Evolutionary conservation across 164 flowering plant species (phyloP).

Genomic region (Hamamelis virginiana): DNA sequence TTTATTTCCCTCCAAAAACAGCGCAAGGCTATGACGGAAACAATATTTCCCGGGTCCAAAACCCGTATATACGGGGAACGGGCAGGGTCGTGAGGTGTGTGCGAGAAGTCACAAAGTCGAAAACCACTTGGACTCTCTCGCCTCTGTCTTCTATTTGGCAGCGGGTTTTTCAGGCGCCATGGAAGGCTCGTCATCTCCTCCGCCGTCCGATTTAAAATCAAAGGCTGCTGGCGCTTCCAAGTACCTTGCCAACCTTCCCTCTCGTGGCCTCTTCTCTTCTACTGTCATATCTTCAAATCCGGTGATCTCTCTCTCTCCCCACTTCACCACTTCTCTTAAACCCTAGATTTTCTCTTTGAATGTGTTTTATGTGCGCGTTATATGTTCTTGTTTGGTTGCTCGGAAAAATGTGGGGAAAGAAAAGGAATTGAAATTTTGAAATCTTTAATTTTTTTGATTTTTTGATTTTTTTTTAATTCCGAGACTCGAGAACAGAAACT

Average conservation of each 20-base stretch:
- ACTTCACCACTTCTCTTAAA: not conserved
- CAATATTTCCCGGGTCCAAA: too few species aligned
- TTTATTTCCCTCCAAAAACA: too few species aligned
- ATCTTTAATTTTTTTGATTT: too few species aligned
- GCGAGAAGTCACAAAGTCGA: not conserved
- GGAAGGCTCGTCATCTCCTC: conserved; percentile 24
- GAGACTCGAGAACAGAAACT: too few species aligned
- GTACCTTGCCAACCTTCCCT: conserved; percentile 53
- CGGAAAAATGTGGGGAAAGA: too few species aligned
- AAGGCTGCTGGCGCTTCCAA: conserved; percentile 36
- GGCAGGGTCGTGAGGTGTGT: too few species aligned
- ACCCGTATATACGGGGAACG: too few species aligned
- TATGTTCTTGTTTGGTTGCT: too few species aligned
- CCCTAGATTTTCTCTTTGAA: not conserved
- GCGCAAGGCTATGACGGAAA: too few species aligned
- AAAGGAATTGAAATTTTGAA: too few species aligned
- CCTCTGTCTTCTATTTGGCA: not conserved
- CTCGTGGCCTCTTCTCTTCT: conserved; percentile 64
- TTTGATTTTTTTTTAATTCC: too few species aligned
- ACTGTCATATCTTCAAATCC: conserved; percentile 45
- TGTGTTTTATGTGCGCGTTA: not conserved
- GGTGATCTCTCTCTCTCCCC: conserved; percentile 24
- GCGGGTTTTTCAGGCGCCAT: conserved; percentile 17
- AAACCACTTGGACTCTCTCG: not conserved
- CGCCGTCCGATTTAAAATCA: conserved; percentile 20